phyloP scores from a whole-genome alignment of 768 basidiomycete species.

The Dentipellis sp. region DNA sequence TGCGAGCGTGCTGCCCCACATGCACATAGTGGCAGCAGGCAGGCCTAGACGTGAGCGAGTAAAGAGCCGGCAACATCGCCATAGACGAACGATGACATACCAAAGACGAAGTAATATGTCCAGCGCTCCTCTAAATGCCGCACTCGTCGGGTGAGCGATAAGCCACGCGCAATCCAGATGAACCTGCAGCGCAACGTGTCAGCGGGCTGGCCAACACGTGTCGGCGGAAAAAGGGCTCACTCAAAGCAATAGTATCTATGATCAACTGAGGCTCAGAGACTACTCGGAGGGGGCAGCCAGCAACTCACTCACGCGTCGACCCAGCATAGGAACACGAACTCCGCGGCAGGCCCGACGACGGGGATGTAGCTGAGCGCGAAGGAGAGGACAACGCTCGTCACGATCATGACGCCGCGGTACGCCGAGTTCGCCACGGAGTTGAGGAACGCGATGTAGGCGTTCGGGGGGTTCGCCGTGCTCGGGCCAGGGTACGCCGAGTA shows the following conservation, averaged over 20 bases:
- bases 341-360: slow-evolving; percentile 45
- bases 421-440: slow-evolving; percentile 72
- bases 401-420: slow-evolving; percentile 74
- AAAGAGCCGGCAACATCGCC: too few species aligned
- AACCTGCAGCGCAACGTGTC: slow-evolving; percentile 35
- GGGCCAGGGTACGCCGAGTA: slow-evolving; percentile 29
- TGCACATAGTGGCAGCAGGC: slow-evolving; percentile 64
- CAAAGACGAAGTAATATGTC: slow-evolving; percentile 84
- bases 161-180: slow-evolving; percentile 67
- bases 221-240: slow-evolving; percentile 30
- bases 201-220: slow-evolving; percentile 7
- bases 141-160: slow-evolving; percentile 60
- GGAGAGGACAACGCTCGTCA: slow-evolving; percentile 64
- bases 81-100: slow-evolving; percentile 24
- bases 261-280: neutral
- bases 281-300: neutral
- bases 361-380: slow-evolving; percentile 59
- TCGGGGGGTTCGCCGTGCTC: slow-evolving; percentile 35
- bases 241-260: slow-evolving; percentile 85
- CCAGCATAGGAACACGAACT: slow-evolving; percentile 77
- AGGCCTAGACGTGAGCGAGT: slow-evolving; percentile 36
- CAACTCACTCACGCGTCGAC: slow-evolving; percentile 65
- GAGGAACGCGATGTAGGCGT: slow-evolving; percentile 62
- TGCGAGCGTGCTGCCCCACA: slow-evolving; percentile 62
- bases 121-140: slow-evolving; percentile 79